Evolutionary conservation across 2,329 filamentous ascomycete genomes (phyloP), one percentile per base, ranked within the genome.

Genomic region (Phialophora verrucosa): DNA sequence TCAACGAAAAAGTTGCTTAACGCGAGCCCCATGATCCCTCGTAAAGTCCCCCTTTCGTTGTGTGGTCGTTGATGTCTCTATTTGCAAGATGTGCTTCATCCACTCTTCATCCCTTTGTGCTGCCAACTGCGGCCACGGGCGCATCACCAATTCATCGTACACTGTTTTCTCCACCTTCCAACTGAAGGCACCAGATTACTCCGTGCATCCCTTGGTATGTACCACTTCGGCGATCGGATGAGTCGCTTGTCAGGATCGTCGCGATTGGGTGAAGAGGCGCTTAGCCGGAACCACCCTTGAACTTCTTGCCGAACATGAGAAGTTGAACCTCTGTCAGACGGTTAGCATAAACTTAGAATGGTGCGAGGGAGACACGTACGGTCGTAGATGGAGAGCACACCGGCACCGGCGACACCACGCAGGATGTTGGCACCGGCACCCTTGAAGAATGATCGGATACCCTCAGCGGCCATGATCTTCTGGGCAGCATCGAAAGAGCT

Each of bases 361-460:
- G 32, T 12, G 35, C 12, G 38, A 25, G 42, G 1, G 12, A 12
- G 17, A 25, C 10, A 72, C 71, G 57, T 70, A 72, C 98, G 94
- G 84, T 99, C 95, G 87, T 99, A 99, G 92, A 99, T 97, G 84
- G 95, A 99, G 83, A 99, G 89, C 82, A 99, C 95, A 99, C 95
- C 95, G 87, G 95, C 95, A 92, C 95, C 96, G 81, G 95, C 95
- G 81, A 99, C 95, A 97, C 95, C 96, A 97, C 95, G 95, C 87
- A 99, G 95, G 81, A 99, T 99, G 92, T 99, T 99, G 90, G 95
- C 95, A 92, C 95, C 95, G 82, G 95, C 95, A 93, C 95, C 95
- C 92, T 99, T 99, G 93, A 99, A 99, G 85, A 99, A 94, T 79
- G 95, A 99, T 87, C 89, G 91, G 85, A 96, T 86, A 89, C 95